Percentiles rank a stretch among this genome's conserved stretches.
Conservation (phyloP, 371 early-diverging fungal species). For the Syncephalis fuscata region DNA sequence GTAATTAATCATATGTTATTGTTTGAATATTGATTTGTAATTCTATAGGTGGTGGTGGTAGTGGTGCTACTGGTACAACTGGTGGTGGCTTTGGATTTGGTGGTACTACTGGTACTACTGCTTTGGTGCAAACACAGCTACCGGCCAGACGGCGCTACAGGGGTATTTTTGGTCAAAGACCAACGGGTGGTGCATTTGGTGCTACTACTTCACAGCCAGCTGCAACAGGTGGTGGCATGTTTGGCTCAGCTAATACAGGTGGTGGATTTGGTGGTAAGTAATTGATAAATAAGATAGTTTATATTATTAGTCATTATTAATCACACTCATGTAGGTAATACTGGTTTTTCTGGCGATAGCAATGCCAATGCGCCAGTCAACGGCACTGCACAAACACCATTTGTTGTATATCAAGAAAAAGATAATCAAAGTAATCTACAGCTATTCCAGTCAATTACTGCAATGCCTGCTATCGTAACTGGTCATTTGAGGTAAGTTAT, state of each 20-base stretch:
- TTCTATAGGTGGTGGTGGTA: too few relatives aligned
- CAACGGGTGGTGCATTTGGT: conserved; percentile 17
- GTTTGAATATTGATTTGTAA: too few relatives aligned
- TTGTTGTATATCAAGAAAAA: conserved; percentile 39
- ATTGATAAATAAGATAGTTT: background rate
- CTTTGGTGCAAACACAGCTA: conserved; percentile 14
- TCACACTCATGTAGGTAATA: conserved; percentile 33
- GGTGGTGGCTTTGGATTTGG: conserved; percentile 24
- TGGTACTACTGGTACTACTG: conserved; percentile 13
- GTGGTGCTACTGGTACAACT: conserved; percentile 13
- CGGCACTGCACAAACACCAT: conserved; percentile 73
- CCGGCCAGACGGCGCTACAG: conserved; percentile 18
- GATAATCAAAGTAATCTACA: conserved; percentile 41
- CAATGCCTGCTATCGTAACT: conserved; percentile 84
- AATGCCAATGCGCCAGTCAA: conserved; percentile 13
- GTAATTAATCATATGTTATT: too few relatives aligned
- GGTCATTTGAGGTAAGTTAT: conserved; percentile 49
- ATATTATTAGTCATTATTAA: too few relatives aligned
- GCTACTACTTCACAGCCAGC: conserved; percentile 6
- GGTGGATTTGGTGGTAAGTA: conserved; percentile 17
- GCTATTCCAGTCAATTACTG: conserved; percentile 57
- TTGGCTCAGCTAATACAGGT: too few relatives aligned
- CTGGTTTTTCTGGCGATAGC: conserved; percentile 23
- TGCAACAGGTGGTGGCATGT: too few relatives aligned
- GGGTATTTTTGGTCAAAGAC: conserved; percentile 5